These are phyloP conservation scores for Garcia nutans DNA, from an alignment of 345 rosid genomes.

Conservation along the genomic window DNA sequence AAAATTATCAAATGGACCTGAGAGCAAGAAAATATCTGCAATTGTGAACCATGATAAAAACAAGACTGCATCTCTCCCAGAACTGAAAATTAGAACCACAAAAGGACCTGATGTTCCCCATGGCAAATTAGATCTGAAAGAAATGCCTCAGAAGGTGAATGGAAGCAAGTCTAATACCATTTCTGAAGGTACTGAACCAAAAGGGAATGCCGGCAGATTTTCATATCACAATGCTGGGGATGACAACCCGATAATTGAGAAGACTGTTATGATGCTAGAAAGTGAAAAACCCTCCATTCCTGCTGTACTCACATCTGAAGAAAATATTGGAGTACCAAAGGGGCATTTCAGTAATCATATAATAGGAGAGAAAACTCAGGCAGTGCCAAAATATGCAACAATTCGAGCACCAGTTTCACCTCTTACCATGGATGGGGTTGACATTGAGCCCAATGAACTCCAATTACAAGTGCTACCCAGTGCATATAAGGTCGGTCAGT, in stretches of 20 bases:
- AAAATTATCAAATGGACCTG: constrained; percentile 49
- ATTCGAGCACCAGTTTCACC: constrained; percentile 35
- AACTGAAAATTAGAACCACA: constrained; percentile 55
- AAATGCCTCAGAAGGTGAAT: constrained; percentile 29
- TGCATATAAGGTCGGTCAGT: constrained; percentile 40
- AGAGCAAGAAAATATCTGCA: constrained; percentile 74
- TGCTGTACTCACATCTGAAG: constrained; percentile 33
- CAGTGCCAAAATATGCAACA: constrained; percentile 32
- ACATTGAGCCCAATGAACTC: constrained; percentile 31
- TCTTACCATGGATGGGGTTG: constrained; percentile 30
- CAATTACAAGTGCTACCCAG: constrained; percentile 31
- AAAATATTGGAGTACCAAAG: constrained; percentile 29
- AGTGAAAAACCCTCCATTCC: constrained; percentile 48
- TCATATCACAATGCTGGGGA: constrained; percentile 47
- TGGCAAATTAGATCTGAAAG: constrained; percentile 38
- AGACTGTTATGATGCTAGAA: constrained; percentile 68
- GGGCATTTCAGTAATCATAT: constrained; percentile 18
- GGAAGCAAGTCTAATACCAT: constrained; percentile 32
- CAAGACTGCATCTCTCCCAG: constrained; percentile 77
- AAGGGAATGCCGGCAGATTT: constrained; percentile 32
- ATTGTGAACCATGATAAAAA: constrained; percentile 73
- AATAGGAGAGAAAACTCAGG: constrained; percentile 31
- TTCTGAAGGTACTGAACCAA: constrained; percentile 34
- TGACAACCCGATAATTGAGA: constrained; percentile 62
- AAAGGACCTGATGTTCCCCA: constrained; percentile 38